A percentile compares a stretch with the other conserved stretches of the same genome.
Evolutionary conservation across 2,329 filamentous ascomycete genomes (phyloP).

Genomic region (Epichloe bromicola): DNA sequence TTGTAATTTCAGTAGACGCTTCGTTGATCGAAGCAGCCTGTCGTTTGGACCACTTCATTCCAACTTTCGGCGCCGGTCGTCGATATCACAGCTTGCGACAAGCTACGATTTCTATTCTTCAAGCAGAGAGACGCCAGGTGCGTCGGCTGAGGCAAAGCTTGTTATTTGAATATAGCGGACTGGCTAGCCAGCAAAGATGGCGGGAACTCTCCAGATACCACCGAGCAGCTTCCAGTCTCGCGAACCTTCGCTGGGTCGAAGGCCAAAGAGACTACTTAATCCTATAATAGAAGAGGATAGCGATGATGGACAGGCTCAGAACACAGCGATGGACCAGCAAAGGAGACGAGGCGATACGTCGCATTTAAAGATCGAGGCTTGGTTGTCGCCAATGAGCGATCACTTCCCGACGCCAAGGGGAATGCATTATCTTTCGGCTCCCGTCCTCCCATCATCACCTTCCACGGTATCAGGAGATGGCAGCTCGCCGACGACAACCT

Average conservation of each 20-base stretch:
- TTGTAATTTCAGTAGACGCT: slow-evolving; percentile 20
- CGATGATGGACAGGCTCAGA: slow-evolving; percentile 22
- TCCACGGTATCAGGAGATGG: slow-evolving; percentile 40
- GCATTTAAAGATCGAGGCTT: slow-evolving; percentile 41
- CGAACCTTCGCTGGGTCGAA: slow-evolving; percentile 44
- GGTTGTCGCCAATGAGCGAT: slow-evolving; percentile 46
- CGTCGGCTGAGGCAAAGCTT: background rate
- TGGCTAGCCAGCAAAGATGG: slow-evolving; percentile 25
- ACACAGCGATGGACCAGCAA: slow-evolving; percentile 10
- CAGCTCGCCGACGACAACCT: slow-evolving; percentile 40
- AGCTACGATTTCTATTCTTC: slow-evolving; percentile 5
- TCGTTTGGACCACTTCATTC: slow-evolving; percentile 19
- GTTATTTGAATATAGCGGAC: slow-evolving; percentile 18
- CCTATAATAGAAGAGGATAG: slow-evolving; percentile 49
- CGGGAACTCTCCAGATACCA: slow-evolving; percentile 21
- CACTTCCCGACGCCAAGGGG: slow-evolving; percentile 64
- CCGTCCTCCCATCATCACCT: slow-evolving; percentile 48
- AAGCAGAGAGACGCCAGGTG: background rate
- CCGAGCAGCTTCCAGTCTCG: slow-evolving; percentile 28
- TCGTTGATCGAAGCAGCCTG: slow-evolving; percentile 33
- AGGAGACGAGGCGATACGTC: slow-evolving; percentile 19
- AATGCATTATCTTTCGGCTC: slow-evolving; percentile 49
- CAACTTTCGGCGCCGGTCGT: slow-evolving; percentile 24
- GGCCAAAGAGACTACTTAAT: slow-evolving; percentile 43
- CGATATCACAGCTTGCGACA: slow-evolving; percentile 10